Evolutionary conservation across 2,329 filamentous ascomycete species (phyloP).

Genomic region (Fusarium sp.): DNA sequence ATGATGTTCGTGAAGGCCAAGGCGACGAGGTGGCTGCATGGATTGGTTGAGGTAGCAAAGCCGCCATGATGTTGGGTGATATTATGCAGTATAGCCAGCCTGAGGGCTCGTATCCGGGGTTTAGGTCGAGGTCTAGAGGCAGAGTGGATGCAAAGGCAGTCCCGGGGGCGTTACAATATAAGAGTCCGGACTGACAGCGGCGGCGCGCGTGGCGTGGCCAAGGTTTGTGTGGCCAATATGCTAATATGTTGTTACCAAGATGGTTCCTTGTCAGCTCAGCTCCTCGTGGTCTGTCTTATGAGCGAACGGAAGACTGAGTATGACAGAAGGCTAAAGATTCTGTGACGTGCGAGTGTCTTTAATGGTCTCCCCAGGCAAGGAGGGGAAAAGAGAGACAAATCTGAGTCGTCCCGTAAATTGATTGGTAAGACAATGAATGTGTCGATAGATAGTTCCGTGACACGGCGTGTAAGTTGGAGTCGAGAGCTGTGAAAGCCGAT

Average conservation of each 20-base stretch:
- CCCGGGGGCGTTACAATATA: conserved; percentile 38
- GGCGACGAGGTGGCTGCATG: conserved; percentile 20
- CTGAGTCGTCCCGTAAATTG: conserved; percentile 25
- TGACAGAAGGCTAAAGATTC: conserved; percentile 12
- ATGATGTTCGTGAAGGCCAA: conserved; percentile 23
- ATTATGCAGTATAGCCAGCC: background rate
- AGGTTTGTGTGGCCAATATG: conserved; percentile 40
- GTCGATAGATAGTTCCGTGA: conserved; percentile 25
- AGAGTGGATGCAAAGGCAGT: conserved; percentile 22
- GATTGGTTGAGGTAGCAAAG: conserved; percentile 33
- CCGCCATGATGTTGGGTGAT: conserved; percentile 26
- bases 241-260: conserved; percentile 30
- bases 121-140: conserved; percentile 9
- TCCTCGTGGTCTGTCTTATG: conserved; percentile 25
- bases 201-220: conserved; percentile 35
- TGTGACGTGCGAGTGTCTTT: conserved; percentile 34
- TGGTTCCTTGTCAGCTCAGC: conserved; percentile 28
- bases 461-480: conserved; percentile 28
- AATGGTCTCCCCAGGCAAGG: conserved; percentile 20
- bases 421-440: conserved; percentile 37
- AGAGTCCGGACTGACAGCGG: conserved; percentile 37
- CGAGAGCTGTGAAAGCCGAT: conserved; percentile 3
- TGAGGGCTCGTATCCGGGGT: conserved; percentile 6
- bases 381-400: conserved; percentile 26
- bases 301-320: conserved; percentile 5